Conservation (phyloP, 805 yeast species). For the Starmera caribaea region DNA sequence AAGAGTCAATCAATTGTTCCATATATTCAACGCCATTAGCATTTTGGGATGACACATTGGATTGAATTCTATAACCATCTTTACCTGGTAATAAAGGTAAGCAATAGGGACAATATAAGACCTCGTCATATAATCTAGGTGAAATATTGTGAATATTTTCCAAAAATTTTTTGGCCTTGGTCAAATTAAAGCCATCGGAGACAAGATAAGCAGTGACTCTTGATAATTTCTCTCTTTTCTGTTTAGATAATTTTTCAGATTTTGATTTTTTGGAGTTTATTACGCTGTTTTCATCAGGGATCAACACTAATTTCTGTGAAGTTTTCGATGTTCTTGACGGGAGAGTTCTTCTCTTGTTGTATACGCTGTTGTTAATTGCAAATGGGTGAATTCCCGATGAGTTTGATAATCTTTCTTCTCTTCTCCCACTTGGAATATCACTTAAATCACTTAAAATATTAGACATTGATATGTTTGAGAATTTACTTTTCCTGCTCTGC, state of each 20-base stretch:
- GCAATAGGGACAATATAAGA: slow-evolving; percentile 82
- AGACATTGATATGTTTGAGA: slow-evolving; percentile 75
- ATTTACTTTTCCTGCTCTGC: slow-evolving; percentile 28
- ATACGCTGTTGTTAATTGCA: too few species aligned
- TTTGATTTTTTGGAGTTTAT: slow-evolving; percentile 9
- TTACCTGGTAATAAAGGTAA: slow-evolving; percentile 81
- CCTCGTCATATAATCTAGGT: slow-evolving; percentile 86
- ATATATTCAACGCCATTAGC: slow-evolving; percentile 37
- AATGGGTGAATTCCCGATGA: slow-evolving; percentile 10
- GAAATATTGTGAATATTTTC: slow-evolving; percentile 67
- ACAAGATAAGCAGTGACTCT: slow-evolving; percentile 89
- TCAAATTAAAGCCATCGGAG: slow-evolving; percentile 70
- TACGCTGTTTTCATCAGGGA: slow-evolving; percentile 45
- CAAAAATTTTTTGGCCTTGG: slow-evolving; percentile 53
- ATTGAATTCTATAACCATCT: slow-evolving; percentile 65
- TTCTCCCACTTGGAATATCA: slow-evolving; percentile 73
- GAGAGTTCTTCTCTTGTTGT: slow-evolving; percentile 21
- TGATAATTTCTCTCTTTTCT: slow-evolving; percentile 45
- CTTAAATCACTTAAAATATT: slow-evolving; percentile 68
- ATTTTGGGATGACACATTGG: slow-evolving; percentile 38
- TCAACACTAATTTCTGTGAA: slow-evolving; percentile 76
- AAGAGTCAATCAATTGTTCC: slow-evolving; percentile 69
- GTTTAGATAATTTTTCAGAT: slow-evolving; percentile 48
- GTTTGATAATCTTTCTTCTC: slow-evolving; percentile 32
- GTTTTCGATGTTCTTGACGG: slow-evolving; percentile 78